These are phyloP conservation scores for Oryza coarctata DNA, from an alignment of 176 grass and related monocot species.

Conservation along the genomic window DNA sequence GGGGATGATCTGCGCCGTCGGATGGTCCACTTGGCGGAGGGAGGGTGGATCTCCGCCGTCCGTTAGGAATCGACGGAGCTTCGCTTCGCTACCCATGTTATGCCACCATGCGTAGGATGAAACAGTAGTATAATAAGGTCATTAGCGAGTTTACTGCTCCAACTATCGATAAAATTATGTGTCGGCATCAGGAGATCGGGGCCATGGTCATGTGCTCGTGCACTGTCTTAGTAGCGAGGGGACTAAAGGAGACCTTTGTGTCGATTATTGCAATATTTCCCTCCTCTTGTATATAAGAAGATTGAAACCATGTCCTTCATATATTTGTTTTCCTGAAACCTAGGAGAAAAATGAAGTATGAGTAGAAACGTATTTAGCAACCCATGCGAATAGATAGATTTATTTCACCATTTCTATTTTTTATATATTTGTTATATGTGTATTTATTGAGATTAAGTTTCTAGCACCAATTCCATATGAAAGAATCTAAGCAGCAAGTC, in stretches of 20 bases:
- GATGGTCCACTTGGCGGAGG: not conserved
- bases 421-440: too few species aligned
- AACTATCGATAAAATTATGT: constrained; percentile 16
- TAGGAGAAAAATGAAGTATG: too few species aligned
- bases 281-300: not conserved
- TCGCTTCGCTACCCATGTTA: not conserved
- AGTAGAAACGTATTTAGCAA: too few species aligned
- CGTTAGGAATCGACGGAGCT: not conserved
- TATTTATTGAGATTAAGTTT: too few species aligned
- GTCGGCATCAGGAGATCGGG: not conserved
- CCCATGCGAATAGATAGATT: too few species aligned
- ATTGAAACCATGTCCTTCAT: too few species aligned
- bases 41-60: not conserved
- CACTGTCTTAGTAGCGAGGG: not conserved
- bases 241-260: not conserved
- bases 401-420: too few species aligned
- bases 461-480: too few species aligned
- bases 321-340: too few species aligned
- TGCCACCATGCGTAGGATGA: not conserved
- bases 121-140: not conserved
- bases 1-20: not conserved
- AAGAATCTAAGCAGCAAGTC: too few species aligned
- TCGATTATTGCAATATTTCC: not conserved
- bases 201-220: not conserved
- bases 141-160: constrained; percentile 6